Conservation (phyloP, 495 filamentous ascomycete species). For the Symbiotaphrina buchneri region DNA sequence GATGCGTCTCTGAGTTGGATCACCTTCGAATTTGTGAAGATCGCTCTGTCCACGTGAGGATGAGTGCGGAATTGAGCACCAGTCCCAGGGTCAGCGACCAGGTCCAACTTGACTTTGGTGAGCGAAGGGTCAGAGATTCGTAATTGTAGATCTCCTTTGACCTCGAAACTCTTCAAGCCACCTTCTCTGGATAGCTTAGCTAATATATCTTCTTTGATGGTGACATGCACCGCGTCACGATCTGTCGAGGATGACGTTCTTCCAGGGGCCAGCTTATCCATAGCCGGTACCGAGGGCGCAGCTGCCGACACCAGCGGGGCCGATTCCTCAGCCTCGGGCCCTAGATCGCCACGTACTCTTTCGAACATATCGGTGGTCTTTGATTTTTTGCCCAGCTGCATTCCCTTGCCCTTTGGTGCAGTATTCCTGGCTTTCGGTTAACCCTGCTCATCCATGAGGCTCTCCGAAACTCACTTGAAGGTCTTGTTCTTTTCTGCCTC, state of each 20-base stretch:
- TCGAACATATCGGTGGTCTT: constrained; percentile 95
- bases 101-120: constrained; percentile 68
- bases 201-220: constrained; percentile 67
- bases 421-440: constrained; percentile 23
- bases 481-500: constrained; percentile 93
- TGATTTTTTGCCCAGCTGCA: constrained; percentile 96
- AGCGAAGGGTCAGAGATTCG: constrained; percentile 70
- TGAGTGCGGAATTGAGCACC: constrained; percentile 81
- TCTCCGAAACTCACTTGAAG: constrained; percentile 28
- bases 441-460: not conserved
- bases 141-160: constrained; percentile 78
- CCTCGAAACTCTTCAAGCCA: constrained; percentile 54
- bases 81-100: constrained; percentile 47
- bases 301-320: constrained; percentile 54
- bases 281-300: constrained; percentile 29
- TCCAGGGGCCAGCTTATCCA: constrained; percentile 31
- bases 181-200: constrained; percentile 78
- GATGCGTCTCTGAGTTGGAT: constrained; percentile 71
- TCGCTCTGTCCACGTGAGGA: constrained; percentile 75
- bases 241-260: constrained; percentile 42
- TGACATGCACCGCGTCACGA: constrained; percentile 64
- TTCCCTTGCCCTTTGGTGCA: constrained; percentile 76
- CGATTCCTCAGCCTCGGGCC: constrained; percentile 53
- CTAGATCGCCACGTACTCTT: constrained; percentile 73
- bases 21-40: constrained; percentile 52